Evolutionary conservation across 306 rosid species (phyloP), one percentile per base, ranked within the genome.

Genomic region (Trichosanthes cucumerina): DNA sequence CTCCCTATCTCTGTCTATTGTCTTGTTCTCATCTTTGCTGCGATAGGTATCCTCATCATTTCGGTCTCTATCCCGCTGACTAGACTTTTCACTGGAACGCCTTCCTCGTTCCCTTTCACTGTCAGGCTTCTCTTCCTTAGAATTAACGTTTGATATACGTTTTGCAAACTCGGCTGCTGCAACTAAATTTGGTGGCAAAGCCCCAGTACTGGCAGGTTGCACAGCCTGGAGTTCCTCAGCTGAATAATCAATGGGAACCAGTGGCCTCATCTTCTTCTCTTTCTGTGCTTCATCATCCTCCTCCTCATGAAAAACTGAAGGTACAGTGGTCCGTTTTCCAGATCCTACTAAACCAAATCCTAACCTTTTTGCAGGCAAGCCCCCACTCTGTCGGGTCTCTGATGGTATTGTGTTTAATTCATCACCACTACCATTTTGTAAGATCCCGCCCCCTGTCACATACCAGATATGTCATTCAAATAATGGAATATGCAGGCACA

Each of bases 161-260:
- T 93, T 96, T 1, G 99, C 99, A 78, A 96, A 93, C 83, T 96
- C 99, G 12, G 98, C 97, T n/a, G 99, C 99, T 34, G 99, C 98
- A 80, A 86, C 98, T 90, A 96, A 87, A 90, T 96, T 92, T 74
- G 96, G 80, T 7, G 92, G 91, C 14, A 92, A 77, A 84, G 90
- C 85, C 65, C 91, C 98, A 82, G 96, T 82, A 47, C 71, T 83
- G 50, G 89, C 50, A 53, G 86, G 87, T 81, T 92, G 97, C 62
- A 91, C 96, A 50, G 93, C 99, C 88, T 92, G 90, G 79, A 96
- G 85, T 80, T 96, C 99, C 83, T 96, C 99, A 31, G 97, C 93
- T 54, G 99, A 90, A 85, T 96, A 96, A 85, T 92, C 99, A 83
- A 96, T 93, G 10, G 99, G 99, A 86, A 96, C 98, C 81, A 96